Conservation (phyloP, 2,329 filamentous ascomycete genomes). For the Ceratocystis eucalypticola region DNA sequence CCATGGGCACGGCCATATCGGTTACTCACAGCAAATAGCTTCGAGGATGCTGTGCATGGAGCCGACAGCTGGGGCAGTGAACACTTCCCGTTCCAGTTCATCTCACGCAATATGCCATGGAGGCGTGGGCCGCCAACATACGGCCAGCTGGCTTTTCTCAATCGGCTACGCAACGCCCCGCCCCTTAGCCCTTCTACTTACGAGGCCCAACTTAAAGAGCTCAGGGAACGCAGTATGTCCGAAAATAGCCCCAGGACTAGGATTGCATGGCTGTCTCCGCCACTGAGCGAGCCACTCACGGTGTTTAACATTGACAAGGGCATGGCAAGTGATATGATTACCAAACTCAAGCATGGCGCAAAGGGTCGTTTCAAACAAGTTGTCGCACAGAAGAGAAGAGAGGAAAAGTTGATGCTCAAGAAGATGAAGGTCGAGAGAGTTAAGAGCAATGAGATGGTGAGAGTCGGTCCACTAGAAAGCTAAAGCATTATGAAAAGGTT, state of each 20-base stretch:
- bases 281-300: conserved; percentile 34
- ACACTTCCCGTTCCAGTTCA: conserved; percentile 53
- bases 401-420: conserved; percentile 27
- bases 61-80: conserved; percentile 65
- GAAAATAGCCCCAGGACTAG: too few relatives aligned
- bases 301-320: conserved; percentile 57
- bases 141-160: conserved; percentile 55
- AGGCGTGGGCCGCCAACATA: conserved; percentile 50
- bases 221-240: conserved; percentile 25
- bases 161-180: conserved; percentile 44
- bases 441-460: conserved; percentile 37
- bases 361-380: conserved; percentile 45
- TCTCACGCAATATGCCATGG: conserved; percentile 56
- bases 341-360: conserved; percentile 75
- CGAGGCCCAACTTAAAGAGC: conserved; percentile 35
- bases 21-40: conserved; percentile 50
- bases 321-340: conserved; percentile 78
- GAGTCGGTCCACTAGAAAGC: conserved; percentile 38
- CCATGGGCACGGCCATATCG: conserved; percentile 44
- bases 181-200: background rate
- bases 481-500: background rate
- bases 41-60: conserved; percentile 66
- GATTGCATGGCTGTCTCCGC: background rate
- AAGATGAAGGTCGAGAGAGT: conserved; percentile 28
- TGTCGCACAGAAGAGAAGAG: conserved; percentile 38